Percentiles rank a stretch among this genome's conserved stretches.
Conservation (phyloP, 257 asterid genomes). For the Forsythia suspensa region DNA sequence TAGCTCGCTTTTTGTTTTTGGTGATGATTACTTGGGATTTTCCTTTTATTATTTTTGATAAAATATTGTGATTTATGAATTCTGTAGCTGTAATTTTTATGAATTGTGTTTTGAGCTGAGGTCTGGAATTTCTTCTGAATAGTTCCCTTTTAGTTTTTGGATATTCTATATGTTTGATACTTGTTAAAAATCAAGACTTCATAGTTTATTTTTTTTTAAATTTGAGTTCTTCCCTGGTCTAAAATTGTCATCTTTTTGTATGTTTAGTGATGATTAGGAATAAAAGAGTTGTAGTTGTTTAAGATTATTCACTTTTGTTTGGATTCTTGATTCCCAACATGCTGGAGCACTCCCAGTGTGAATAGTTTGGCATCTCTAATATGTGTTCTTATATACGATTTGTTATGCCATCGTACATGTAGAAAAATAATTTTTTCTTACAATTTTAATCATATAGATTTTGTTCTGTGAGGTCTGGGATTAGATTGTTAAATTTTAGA, state of each 20-base stretch:
- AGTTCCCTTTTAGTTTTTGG: neutral
- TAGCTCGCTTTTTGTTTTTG: neutral
- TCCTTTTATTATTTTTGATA: neutral
- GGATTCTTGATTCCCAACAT: constrained; percentile 44
- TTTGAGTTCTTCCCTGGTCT: neutral
- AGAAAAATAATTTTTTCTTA: constrained; percentile 19
- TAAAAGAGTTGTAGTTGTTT: constrained; percentile 24
- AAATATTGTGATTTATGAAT: neutral
- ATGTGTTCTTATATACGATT: neutral
- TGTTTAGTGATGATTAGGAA: constrained; percentile 14
- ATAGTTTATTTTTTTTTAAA: neutral
- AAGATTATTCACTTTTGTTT: constrained; percentile 26
- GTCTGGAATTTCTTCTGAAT: neutral
- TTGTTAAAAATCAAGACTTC: neutral
- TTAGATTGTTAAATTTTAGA: neutral
- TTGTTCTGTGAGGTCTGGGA: neutral
- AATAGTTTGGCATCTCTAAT: constrained; percentile 22
- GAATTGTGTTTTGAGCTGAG: constrained; percentile 9
- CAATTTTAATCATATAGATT: neutral
- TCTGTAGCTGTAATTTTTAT: neutral
- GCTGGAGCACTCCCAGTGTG: constrained; percentile 27
- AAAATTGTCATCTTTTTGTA: neutral
- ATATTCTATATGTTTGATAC: neutral
- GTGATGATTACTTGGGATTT: neutral
- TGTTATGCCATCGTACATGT: constrained; percentile 15